A percentile compares a stretch with the other conserved stretches of the same genome.
Evolutionary conservation across 2,329 filamentous ascomycete genomes (phyloP).

Genomic region (Tolypocladium pustulatum): DNA sequence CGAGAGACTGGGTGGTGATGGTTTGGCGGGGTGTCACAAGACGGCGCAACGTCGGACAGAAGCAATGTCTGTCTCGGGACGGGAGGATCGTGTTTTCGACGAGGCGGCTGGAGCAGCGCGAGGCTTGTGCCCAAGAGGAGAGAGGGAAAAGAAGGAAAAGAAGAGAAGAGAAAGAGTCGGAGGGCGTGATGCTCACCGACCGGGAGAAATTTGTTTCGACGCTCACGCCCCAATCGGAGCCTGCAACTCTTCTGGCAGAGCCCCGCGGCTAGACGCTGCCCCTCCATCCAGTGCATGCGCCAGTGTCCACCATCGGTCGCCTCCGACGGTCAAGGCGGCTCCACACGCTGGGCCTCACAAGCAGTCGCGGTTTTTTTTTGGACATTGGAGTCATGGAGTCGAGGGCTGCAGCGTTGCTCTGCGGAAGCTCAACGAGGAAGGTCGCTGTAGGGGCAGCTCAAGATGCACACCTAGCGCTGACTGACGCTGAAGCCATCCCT

Average conservation of each 20-base stretch:
- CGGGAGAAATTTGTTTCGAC: neutral
- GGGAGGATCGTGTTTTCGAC: neutral
- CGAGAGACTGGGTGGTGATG: neutral
- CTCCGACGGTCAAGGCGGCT: neutral
- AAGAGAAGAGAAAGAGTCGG: neutral
- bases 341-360: neutral
- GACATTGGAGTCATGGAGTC: too few species aligned
- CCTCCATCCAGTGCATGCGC: neutral
- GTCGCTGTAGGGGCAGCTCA: too few species aligned
- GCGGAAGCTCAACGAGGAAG: too few species aligned
- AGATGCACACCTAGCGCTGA: too few species aligned
- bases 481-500: too few species aligned
- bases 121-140: neutral
- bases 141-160: neutral
- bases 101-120: neutral
- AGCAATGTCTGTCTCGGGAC: neutral
- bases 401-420: too few species aligned
- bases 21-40: neutral
- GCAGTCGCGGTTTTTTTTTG: too few species aligned
- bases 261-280: neutral
- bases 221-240: neutral
- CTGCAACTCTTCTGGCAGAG: neutral
- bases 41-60: neutral
- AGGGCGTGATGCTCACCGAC: neutral
- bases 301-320: neutral